Evolutionary conservation across 306 rosid species (phyloP).

Genomic region (Dryas drummondii): DNA sequence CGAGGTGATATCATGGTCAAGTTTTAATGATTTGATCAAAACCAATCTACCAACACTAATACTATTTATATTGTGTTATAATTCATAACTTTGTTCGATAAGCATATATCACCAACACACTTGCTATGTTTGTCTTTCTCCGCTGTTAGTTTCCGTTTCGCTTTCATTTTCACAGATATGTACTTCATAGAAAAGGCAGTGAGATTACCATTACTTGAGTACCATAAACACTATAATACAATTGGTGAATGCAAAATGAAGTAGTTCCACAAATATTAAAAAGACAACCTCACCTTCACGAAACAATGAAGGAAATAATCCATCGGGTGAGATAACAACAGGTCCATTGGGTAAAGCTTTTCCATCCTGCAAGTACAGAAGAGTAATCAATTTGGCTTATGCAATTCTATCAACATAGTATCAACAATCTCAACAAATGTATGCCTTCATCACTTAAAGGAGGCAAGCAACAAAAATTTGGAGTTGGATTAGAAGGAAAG

Average conservation of each 20-base stretch:
- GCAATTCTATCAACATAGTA: constrained; percentile 19
- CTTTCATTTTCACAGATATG: neutral
- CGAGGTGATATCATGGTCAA: neutral
- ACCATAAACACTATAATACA: neutral
- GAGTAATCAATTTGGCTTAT: constrained; percentile 19
- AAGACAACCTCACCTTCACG: constrained; percentile 71
- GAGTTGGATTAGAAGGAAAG: neutral
- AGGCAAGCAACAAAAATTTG: neutral
- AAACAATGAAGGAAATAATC: constrained; percentile 83
- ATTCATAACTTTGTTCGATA: neutral
- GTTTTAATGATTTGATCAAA: neutral
- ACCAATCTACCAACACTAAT: neutral
- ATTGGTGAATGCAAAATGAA: neutral
- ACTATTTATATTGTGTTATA: neutral
- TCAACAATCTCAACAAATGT: constrained; percentile 2
- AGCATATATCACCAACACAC: neutral
- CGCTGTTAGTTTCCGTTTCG: neutral
- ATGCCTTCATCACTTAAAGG: neutral
- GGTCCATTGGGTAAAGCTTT: constrained; percentile 90
- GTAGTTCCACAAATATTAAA: neutral
- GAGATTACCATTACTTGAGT: neutral
- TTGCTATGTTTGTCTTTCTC: neutral
- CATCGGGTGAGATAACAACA: constrained; percentile 96
- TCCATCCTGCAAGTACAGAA: constrained; percentile 67
- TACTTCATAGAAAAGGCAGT: neutral